phyloP scores from a whole-genome alignment of 495 filamentous ascomycete species.

The Hypoxylon rickii region DNA sequence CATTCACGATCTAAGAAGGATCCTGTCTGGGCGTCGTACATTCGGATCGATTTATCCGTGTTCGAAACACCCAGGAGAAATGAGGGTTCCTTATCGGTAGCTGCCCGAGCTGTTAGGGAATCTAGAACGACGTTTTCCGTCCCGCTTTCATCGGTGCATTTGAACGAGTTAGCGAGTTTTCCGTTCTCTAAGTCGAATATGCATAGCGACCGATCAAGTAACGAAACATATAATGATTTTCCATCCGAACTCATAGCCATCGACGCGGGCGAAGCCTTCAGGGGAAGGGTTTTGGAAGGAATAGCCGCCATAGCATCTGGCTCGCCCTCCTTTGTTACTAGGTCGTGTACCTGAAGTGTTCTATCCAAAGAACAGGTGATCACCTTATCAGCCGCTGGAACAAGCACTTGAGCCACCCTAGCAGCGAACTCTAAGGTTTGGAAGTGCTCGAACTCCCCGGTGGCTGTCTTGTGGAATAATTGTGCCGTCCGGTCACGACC shows the following conservation, averaged over 20 bases:
- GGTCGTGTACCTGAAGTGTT: slow-evolving; percentile 76
- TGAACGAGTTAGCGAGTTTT: slow-evolving; percentile 72
- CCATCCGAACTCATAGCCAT: slow-evolving; percentile 71
- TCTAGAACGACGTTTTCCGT: slow-evolving; percentile 82
- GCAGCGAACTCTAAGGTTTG: slow-evolving; percentile 55
- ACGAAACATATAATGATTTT: slow-evolving; percentile 70
- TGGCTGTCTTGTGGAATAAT: slow-evolving; percentile 68
- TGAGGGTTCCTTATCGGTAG: slow-evolving; percentile 41
- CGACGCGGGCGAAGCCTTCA: slow-evolving; percentile 85
- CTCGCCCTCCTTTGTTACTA: slow-evolving; percentile 73
- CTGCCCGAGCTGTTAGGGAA: slow-evolving; percentile 65
- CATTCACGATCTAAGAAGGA: slow-evolving; percentile 82
- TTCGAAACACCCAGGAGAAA: slow-evolving; percentile 83
- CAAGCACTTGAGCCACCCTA: slow-evolving; percentile 53
- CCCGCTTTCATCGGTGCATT: slow-evolving; percentile 75
- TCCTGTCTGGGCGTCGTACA: slow-evolving; percentile 81
- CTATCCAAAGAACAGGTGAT: slow-evolving; percentile 89
- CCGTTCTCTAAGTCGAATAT: slow-evolving; percentile 77
- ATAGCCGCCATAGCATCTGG: slow-evolving; percentile 74
- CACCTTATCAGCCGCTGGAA: slow-evolving; percentile 61
- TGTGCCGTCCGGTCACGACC: slow-evolving; percentile 90
- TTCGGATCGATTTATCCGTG: slow-evolving; percentile 89
- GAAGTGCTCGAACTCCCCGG: slow-evolving; percentile 53
- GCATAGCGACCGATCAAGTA: slow-evolving; percentile 79
- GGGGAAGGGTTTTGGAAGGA: slow-evolving; percentile 70